phyloP scores from a whole-genome alignment of 805 yeast species.

The Teunomyces pallodes region DNA sequence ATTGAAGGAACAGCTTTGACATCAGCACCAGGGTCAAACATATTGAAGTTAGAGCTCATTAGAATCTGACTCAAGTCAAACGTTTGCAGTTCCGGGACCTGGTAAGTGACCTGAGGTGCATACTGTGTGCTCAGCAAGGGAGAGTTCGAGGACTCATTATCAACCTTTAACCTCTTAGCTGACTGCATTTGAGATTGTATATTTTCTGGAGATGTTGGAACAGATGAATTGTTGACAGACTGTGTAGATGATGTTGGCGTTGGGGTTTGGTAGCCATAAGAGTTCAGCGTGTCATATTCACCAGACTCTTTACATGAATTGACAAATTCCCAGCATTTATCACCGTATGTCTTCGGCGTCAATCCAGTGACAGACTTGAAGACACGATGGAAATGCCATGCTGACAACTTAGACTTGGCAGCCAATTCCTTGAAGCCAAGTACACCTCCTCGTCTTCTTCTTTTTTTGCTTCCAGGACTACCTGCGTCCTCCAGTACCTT shows the following conservation, averaged over 20 bases:
- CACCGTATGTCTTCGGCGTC: slow-evolving; percentile 88
- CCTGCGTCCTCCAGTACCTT: slow-evolving; percentile 17
- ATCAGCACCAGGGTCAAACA: slow-evolving; percentile 4
- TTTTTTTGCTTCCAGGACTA: slow-evolving; percentile 30
- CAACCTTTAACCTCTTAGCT: slow-evolving; percentile 13
- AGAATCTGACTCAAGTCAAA: slow-evolving; percentile 12
- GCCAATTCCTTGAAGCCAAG: slow-evolving; percentile 86
- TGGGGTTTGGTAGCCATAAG: slow-evolving; percentile 10
- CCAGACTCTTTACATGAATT: slow-evolving; percentile 20
- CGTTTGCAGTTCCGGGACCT: slow-evolving; percentile 11
- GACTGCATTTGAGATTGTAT: slow-evolving; percentile 4
- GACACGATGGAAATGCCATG: slow-evolving; percentile 93
- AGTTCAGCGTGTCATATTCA: slow-evolving; percentile 5
- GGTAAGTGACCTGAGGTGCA: slow-evolving; percentile 3
- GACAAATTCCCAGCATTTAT: slow-evolving; percentile 62
- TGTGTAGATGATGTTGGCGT: slow-evolving; percentile 6
- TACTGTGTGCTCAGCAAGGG: slow-evolving; percentile 8
- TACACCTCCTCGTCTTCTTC: slow-evolving; percentile 72
- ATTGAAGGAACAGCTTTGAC: not conserved
- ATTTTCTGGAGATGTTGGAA: slow-evolving; percentile 11
- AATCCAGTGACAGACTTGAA: slow-evolving; percentile 83
- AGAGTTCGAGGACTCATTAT: slow-evolving; percentile 4
- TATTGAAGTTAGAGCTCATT: slow-evolving; percentile 10
- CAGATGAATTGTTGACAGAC: slow-evolving; percentile 5
- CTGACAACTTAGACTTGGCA: slow-evolving; percentile 74